Percentiles rank a stretch among this genome's conserved stretches.
These are phyloP conservation scores for Cantharellus anzutake DNA, from an alignment of 768 basidiomycete species.

Conservation along the genomic window DNA sequence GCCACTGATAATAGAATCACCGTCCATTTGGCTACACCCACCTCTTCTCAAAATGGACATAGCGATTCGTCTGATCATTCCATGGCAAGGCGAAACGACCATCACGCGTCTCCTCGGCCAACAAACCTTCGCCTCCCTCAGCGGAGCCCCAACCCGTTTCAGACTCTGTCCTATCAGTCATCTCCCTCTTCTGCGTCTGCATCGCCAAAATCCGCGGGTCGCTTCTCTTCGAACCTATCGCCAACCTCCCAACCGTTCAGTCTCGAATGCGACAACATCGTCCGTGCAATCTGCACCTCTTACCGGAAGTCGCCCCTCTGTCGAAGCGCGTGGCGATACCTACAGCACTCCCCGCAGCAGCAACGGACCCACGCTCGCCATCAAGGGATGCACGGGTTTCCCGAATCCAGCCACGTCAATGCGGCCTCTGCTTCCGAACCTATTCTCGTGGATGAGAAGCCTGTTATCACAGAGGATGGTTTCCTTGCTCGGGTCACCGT, in stretches of 20 bases:
- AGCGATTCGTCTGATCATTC: background rate
- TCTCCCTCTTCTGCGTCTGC: background rate
- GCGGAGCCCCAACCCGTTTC: background rate
- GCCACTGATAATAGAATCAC: background rate
- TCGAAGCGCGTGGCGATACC: background rate
- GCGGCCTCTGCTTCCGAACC: constrained; percentile 68
- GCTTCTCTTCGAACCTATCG: background rate
- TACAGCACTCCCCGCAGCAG: background rate
- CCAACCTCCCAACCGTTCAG: background rate
- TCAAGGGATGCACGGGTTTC: constrained; percentile 27
- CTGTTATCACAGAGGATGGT: constrained; percentile 24
- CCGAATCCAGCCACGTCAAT: constrained; percentile 47
- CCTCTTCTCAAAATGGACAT: background rate
- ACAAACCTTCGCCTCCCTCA: background rate
- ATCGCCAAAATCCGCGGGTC: background rate
- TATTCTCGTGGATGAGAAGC: constrained; percentile 20
- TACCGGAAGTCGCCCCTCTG: background rate
- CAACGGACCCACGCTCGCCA: constrained; percentile 3
- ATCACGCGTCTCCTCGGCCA: background rate
- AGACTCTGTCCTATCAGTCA: background rate
- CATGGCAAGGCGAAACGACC: background rate
- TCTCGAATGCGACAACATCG: background rate
- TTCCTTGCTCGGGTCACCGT: background rate
- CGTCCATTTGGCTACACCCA: background rate
- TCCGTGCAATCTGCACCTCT: background rate